Evolutionary conservation across 75 land plant genomes (phyloP).

Genomic region (Cunninghamia lanceolata): DNA sequence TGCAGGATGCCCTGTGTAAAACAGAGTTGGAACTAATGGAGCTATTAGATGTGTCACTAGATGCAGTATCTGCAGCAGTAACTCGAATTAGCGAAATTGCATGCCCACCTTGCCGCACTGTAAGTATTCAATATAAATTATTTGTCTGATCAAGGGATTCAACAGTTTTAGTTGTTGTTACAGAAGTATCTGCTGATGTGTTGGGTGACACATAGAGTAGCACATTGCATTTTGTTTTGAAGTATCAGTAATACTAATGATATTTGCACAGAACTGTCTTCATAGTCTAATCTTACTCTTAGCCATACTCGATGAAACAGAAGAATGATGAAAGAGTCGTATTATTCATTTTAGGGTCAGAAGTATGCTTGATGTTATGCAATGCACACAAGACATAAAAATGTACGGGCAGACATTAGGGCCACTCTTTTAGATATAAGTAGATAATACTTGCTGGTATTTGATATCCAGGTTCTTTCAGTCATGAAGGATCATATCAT

Average conservation of each 20-base stretch:
- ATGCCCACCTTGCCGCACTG: slow-evolving; percentile 72
- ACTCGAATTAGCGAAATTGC: slow-evolving; percentile 55
- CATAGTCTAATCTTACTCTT: background rate
- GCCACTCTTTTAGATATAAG: background rate
- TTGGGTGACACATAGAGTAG: background rate
- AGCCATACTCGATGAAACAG: background rate
- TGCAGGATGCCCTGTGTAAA: slow-evolving; percentile 74
- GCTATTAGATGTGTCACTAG: slow-evolving; percentile 64
- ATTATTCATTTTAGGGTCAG: background rate
- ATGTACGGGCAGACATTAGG: background rate
- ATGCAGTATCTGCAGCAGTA: slow-evolving; percentile 45
- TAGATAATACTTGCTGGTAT: background rate
- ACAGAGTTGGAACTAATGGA: slow-evolving; percentile 84
- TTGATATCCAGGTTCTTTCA: slow-evolving; percentile 50
- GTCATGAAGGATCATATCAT: slow-evolving; percentile 44
- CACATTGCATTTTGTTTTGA: background rate
- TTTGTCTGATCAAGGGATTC: background rate
- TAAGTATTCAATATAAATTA: slow-evolving; percentile 18
- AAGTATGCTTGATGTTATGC: background rate
- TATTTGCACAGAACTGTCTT: background rate
- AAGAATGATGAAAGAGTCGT: background rate
- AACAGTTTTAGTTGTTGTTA: background rate
- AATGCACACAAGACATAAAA: background rate
- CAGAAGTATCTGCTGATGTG: background rate
- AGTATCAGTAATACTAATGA: background rate